Evolutionary conservation across 1,284 basidiomycete genomes (phyloP), one percentile per base, ranked within the genome.

Genomic region (Boletus sp.): DNA sequence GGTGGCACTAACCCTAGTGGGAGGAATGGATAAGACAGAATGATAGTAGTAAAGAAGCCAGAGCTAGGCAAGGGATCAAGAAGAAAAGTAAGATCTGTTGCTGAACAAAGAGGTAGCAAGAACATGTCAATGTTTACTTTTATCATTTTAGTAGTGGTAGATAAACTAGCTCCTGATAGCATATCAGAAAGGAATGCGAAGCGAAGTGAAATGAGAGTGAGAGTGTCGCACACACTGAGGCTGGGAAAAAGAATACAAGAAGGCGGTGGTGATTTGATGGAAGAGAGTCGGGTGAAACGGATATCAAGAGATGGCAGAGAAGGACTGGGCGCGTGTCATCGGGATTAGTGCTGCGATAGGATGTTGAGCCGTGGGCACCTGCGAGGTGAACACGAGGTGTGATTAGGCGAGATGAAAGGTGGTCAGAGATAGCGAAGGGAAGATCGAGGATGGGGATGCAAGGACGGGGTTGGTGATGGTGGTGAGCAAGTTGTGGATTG

Each of bases 301-400:
- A 23, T 26, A 38, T 30, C 29, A 14, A n/a, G 41, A 47, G 48
- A 35, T 19, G 47, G 30, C 10, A 25, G 20, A 42, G 48, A 49
- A 50, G 34, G 19, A 22, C 7, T n/a, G 22, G 43, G 43, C 14
- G 43, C 20, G 44, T 45, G 23, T 44, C 44, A 38, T 45, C 44
- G 44, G 49, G 30, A 49, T 48, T 53, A 53, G 42, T 20, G 29
- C 54, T 54, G 35, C 52, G 34, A 52, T 53, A 53, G 41, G 53
- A 13, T 8, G 48, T 5, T 16, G 17, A 25, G 13, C 16, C 3
- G 14, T 27, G 22, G n/a, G n/a, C n/a, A n/a, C n/a, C n/a, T n/a
- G n/a, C 16, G 45, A 32, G 33, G 44, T 8, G 23, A 6, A 20
- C 50, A 32, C 34, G 55, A 57, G 35, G 39, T 19, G 5, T 3